Conservation (phyloP, 2,329 filamentous ascomycete species). For the Diaporthe eres region DNA sequence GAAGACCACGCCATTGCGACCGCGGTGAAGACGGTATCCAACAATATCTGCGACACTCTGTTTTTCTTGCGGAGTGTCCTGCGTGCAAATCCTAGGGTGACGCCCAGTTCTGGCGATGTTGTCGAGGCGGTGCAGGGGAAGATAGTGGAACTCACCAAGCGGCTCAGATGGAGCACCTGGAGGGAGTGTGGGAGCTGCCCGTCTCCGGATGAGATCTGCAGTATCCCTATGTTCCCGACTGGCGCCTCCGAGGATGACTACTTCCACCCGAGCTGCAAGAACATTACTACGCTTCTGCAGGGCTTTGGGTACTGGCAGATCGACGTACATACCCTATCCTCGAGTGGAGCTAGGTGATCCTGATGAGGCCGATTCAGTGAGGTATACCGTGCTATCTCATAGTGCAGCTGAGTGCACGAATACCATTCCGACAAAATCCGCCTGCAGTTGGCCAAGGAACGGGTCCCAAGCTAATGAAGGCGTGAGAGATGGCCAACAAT, state of each 20-base stretch:
- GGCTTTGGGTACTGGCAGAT: background rate
- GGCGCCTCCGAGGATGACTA: constrained; percentile 50
- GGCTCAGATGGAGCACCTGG: constrained; percentile 54
- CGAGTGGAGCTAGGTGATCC: too few species aligned
- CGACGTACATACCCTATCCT: background rate
- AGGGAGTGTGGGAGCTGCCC: constrained; percentile 52
- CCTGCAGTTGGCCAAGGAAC: background rate
- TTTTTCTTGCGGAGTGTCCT: constrained; percentile 49
- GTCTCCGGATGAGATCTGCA: constrained; percentile 51
- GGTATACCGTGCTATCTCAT: background rate
- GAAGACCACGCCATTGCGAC: constrained; percentile 61
- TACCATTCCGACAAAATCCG: background rate
- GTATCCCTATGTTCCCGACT: constrained; percentile 56
- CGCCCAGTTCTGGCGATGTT: background rate
- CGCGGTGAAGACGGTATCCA: constrained; percentile 57
- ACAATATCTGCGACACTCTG: constrained; percentile 55
- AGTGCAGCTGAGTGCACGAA: background rate
- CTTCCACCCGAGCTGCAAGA: constrained; percentile 49
- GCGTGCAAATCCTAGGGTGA: background rate
- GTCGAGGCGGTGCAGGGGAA: constrained; percentile 37
- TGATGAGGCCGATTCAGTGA: background rate
- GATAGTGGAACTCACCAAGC: constrained; percentile 46
- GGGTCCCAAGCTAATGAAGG: background rate
- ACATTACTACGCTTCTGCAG: background rate
- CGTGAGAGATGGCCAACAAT: background rate